Evolutionary conservation across 2,329 filamentous ascomycete genomes (phyloP), one percentile per base, ranked within the genome.

Genomic region (Dissoconium aciculare): DNA sequence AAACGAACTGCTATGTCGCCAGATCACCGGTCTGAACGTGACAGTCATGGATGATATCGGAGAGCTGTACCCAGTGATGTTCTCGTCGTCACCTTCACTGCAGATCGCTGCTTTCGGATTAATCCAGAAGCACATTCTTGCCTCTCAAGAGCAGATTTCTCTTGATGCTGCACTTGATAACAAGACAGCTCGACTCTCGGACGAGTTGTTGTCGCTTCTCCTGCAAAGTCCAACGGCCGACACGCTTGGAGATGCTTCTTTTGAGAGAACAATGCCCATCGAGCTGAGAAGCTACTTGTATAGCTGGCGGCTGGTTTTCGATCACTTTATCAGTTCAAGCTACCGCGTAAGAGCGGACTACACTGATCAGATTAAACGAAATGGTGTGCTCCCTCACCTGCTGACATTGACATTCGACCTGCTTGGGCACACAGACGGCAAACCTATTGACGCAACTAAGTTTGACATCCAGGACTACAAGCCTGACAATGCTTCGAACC

Each of bases 221-320:
- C 66, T 91, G 0, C 79, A 91, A 38, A 67, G 78, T 0, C 81
- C 87, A 1, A n/a, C n/a, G 8, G 8, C 19, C 8, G n/a, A 23
- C n/a, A 8, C n/a, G 8, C n/a, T n/a, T 8, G 74, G 74, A 0
- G 62, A 80, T 3, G 69, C 78, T n/a, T 63, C 64, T 9, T 69
- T 83, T 27, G 63, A 68, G 0, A 23, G 19, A n/a, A 72, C 79
- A 27, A 68, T 76, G 5, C 62, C 67, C 19, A 71, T 84, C 13
- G 66, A 74, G 4, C 63, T 93, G 28, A 72, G 83, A 31, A 73
- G 76, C 6, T 98, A 94, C 47, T 64, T 98, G 3, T 63, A 93
- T 15, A 79, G 82, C 8, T 98, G 89, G 89, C 71, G 81, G 40
- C 64, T 95, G 1, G 67, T 94, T 0, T 95, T 92, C 49, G 83